Evolutionary conservation across 1,284 basidiomycete species (phyloP).

Genomic region (Schizophyllum commune): DNA sequence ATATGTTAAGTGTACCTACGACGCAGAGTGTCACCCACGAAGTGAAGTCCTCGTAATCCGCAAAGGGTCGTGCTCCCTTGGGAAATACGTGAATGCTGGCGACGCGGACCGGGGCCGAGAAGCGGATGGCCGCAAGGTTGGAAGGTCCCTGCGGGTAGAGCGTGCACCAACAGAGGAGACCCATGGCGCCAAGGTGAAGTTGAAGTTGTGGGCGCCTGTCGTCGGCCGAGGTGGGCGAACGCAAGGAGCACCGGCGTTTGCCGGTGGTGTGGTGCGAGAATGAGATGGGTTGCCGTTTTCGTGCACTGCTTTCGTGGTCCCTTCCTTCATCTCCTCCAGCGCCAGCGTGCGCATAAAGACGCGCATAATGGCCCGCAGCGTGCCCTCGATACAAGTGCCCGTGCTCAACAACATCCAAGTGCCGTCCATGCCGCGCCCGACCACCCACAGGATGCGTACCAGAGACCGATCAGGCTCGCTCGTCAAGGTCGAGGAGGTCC

Average conservation of each 20-base stretch:
- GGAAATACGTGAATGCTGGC: conserved; percentile 58
- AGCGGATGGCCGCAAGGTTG: conserved; percentile 57
- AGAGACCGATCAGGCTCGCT: conserved; percentile 73
- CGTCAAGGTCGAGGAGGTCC: conserved; percentile 85
- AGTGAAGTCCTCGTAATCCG: conserved; percentile 44
- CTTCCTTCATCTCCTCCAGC: neutral
- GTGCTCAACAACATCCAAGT: neutral
- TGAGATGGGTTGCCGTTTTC: neutral
- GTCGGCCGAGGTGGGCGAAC: neutral
- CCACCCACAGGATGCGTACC: conserved; percentile 27
- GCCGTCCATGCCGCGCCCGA: neutral
- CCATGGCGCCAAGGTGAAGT: conserved; percentile 19
- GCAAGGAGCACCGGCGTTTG: neutral
- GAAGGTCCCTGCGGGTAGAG: conserved; percentile 50
- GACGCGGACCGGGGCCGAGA: conserved; percentile 54
- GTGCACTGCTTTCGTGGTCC: neutral
- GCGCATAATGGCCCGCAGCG: neutral
- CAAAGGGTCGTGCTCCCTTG: conserved; percentile 51
- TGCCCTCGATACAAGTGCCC: neutral
- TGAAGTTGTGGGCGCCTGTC: neutral
- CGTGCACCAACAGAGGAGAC: conserved; percentile 62
- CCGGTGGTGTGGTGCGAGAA: neutral
- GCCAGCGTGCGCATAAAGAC: neutral
- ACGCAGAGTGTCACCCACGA: conserved; percentile 40
- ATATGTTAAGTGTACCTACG: conserved; percentile 1